Evolutionary conservation across 1,284 basidiomycete species (phyloP).

Genomic region (Thelephora terrestris): DNA sequence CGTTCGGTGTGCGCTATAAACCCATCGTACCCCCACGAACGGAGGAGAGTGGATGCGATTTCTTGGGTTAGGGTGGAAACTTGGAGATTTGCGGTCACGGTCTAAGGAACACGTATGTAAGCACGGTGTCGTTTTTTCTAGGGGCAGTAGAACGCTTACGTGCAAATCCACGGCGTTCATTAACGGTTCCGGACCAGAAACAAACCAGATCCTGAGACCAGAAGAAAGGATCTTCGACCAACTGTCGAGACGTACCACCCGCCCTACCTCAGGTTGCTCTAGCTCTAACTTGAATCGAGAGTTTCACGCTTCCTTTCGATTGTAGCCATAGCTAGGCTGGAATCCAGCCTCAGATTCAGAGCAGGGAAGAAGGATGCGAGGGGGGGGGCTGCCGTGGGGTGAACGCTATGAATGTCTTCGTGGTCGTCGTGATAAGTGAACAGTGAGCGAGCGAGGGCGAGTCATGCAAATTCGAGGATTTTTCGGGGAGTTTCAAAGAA

Average conservation of each 20-base stretch:
- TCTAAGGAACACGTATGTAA: slow-evolving; percentile 30
- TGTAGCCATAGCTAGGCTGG: no score
- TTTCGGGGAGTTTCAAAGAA: no score
- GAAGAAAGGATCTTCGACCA: slow-evolving; percentile 83
- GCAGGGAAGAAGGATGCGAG: no score
- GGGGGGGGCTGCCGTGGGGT: no score
- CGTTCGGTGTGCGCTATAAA: slow-evolving; percentile 65
- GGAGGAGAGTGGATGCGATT: slow-evolving; percentile 60
- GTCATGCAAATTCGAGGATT: no score
- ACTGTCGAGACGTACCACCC: slow-evolving; percentile 82
- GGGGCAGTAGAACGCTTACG: slow-evolving; percentile 28
- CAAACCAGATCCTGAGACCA: slow-evolving; percentile 76
- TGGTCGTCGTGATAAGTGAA: no score
- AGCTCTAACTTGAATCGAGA: no score
- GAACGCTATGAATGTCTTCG: no score
- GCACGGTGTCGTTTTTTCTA: neutral
- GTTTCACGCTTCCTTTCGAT: no score
- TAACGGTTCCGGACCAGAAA: slow-evolving; percentile 68
- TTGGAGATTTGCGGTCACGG: slow-evolving; percentile 70
- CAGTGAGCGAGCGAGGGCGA: no score
- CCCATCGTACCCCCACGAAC: slow-evolving; percentile 70
- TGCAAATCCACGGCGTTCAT: slow-evolving; percentile 67
- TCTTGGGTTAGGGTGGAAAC: slow-evolving; percentile 71
- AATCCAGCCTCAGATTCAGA: no score
- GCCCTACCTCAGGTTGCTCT: slow-evolving; percentile 51